phyloP scores from a whole-genome alignment of 495 filamentous ascomycete genomes.

The Podospora didyma region DNA sequence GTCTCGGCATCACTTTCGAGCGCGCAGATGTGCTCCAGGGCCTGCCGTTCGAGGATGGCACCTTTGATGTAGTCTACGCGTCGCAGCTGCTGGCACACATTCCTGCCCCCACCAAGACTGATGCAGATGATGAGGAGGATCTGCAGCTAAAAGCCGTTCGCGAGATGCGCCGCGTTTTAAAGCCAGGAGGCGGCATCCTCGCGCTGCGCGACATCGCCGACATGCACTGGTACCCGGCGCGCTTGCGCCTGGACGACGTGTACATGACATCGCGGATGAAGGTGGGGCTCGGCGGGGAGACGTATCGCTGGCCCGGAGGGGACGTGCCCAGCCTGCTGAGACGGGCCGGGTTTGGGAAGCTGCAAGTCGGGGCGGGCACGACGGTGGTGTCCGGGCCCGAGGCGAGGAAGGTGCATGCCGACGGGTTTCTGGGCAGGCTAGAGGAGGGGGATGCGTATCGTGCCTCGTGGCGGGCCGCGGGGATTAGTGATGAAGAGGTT shows the following conservation, averaged over 20 bases:
- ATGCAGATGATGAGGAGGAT: constrained; percentile 16
- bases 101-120: constrained; percentile 18
- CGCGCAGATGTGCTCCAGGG: constrained; percentile 39
- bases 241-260: constrained; percentile 29
- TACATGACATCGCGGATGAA: not conserved
- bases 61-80: constrained; percentile 54
- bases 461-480: constrained; percentile 35
- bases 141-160: constrained; percentile 14
- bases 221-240: constrained; percentile 19
- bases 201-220: constrained; percentile 48
- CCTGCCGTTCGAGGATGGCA: constrained; percentile 40
- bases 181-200: constrained; percentile 46
- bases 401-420: constrained; percentile 26
- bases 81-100: constrained; percentile 52
- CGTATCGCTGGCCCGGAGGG: constrained; percentile 19
- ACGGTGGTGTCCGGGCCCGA: constrained; percentile 26
- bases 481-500: constrained; percentile 34
- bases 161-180: constrained; percentile 26
- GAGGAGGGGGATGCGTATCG: constrained; percentile 29
- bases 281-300: constrained; percentile 15
- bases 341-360: constrained; percentile 31
- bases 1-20: constrained; percentile 27
- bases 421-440: constrained; percentile 27
- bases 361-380: constrained; percentile 27
- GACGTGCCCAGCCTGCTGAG: constrained; percentile 30